Percentiles rank a stretch among this genome's conserved stretches.
phyloP scores from a whole-genome alignment of 73 alveolate species.

The Tetrahymena thermophila region DNA sequence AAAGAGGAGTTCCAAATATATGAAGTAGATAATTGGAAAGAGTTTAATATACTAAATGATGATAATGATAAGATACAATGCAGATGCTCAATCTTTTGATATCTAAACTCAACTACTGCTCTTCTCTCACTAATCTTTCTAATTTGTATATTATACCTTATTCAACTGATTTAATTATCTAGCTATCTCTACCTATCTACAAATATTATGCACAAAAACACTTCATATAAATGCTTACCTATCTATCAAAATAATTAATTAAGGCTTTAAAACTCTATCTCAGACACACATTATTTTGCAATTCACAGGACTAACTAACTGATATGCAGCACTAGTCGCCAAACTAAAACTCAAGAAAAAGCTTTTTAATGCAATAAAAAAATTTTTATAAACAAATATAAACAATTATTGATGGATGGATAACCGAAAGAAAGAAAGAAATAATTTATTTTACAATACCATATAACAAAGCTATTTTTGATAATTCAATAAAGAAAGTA shows the following conservation, averaged over 20 bases:
- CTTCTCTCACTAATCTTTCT: not conserved
- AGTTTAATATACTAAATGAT: not conserved
- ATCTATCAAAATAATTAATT: not conserved
- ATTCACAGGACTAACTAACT: not conserved
- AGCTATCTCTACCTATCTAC: not conserved
- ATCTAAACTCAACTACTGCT: not conserved
- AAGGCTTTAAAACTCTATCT: not conserved
- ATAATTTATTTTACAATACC: too few species aligned
- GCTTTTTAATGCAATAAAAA: not conserved
- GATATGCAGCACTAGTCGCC: not conserved
- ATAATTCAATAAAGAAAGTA: not conserved
- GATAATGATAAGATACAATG: not conserved
- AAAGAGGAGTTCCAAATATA: not conserved
- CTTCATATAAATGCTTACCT: not conserved
- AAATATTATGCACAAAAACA: not conserved
- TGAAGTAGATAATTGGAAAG: not conserved
- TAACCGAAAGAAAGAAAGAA: not conserved
- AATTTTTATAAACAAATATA: not conserved
- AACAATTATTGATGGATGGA: not conserved
- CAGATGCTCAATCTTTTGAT: not conserved
- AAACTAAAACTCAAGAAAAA: not conserved
- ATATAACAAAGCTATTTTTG: not conserved
- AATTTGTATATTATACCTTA: not conserved
- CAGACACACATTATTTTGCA: not conserved
- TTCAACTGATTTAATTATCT: not conserved